These are phyloP conservation scores for Hemisphaericaspora nanyangensis DNA, from an alignment of 805 yeast species.

Conservation along the genomic window DNA sequence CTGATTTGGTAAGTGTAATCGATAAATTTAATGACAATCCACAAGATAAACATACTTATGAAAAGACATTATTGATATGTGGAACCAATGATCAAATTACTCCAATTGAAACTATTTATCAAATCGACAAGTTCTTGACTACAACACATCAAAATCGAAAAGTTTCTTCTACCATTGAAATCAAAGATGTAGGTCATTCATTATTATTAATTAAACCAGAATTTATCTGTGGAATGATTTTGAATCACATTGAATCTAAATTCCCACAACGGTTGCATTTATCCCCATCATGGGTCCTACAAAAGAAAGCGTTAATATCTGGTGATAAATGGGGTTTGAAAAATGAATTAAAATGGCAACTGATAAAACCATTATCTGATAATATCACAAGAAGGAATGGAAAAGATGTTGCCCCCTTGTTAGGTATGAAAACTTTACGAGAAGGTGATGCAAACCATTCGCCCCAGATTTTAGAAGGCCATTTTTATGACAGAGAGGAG, in stretches of 20 bases:
- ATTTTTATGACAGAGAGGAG: slow-evolving; percentile 27
- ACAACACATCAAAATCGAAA: slow-evolving; percentile 17
- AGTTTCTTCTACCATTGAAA: slow-evolving; percentile 30
- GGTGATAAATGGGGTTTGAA: slow-evolving; percentile 80
- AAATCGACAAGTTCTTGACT: slow-evolving; percentile 23
- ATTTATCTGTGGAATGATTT: slow-evolving; percentile 54
- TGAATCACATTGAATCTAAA: slow-evolving; percentile 50
- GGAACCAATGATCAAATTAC: slow-evolving; percentile 59
- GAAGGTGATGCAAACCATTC: slow-evolving; percentile 61
- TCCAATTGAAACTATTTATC: slow-evolving; percentile 37
- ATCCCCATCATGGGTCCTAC: slow-evolving; percentile 68
- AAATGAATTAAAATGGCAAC: slow-evolving; percentile 70
- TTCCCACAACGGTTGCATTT: slow-evolving; percentile 49
- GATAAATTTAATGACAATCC: slow-evolving; percentile 32
- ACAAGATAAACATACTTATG: slow-evolving; percentile 23
- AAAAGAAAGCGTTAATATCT: slow-evolving; percentile 55
- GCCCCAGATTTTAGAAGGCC: slow-evolving; percentile 49
- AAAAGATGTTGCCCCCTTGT: slow-evolving; percentile 40
- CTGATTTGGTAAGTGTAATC: slow-evolving; percentile 43
- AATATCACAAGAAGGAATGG: slow-evolving; percentile 32
- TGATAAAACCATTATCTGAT: slow-evolving; percentile 47
- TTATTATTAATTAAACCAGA: slow-evolving; percentile 62
- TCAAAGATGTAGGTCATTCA: slow-evolving; percentile 61
- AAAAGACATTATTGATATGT: slow-evolving; percentile 52
- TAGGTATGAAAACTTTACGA: slow-evolving; percentile 74